These are phyloP conservation scores for Trichothecium sympodiale DNA, from an alignment of 2,329 filamentous ascomycete genomes.

Conservation along the genomic window DNA sequence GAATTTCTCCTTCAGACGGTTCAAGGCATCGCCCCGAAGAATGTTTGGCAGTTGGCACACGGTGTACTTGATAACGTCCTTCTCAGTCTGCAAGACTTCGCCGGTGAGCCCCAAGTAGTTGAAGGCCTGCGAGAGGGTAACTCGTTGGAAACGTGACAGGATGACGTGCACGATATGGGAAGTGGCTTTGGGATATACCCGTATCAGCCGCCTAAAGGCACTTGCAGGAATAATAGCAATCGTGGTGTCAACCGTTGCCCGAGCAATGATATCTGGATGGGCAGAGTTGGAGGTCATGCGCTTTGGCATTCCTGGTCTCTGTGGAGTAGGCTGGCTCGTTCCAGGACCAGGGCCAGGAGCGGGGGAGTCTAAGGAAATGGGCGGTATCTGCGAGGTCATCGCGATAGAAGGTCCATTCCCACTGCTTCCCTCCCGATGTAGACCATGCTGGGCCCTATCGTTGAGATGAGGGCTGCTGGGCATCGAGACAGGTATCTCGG, in stretches of 20 bases:
- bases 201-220: constrained; percentile 83
- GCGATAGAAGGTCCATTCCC: neutral
- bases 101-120: constrained; percentile 85
- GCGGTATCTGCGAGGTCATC: constrained; percentile 50
- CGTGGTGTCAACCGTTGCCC: constrained; percentile 90
- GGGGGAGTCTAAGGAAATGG: constrained; percentile 55
- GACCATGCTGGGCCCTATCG: constrained; percentile 5
- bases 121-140: constrained; percentile 89
- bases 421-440: neutral
- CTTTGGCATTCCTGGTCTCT: constrained; percentile 28
- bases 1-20: constrained; percentile 88
- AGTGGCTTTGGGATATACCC: constrained; percentile 90
- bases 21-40: constrained; percentile 70
- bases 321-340: constrained; percentile 3
- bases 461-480: constrained; percentile 28
- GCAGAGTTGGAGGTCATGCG: constrained; percentile 57
- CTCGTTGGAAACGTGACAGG: constrained; percentile 82
- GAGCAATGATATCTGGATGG: constrained; percentile 93
- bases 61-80: constrained; percentile 87
- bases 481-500: constrained; percentile 16
- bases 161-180: constrained; percentile 98
- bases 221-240: constrained; percentile 97
- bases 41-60: constrained; percentile 86
- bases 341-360: constrained; percentile 13
- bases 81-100: constrained; percentile 86